A percentile compares a stretch with the other conserved stretches of the same genome.
phyloP scores from a whole-genome alignment of 1,284 basidiomycete genomes.

The Austropuccinia psidii region DNA sequence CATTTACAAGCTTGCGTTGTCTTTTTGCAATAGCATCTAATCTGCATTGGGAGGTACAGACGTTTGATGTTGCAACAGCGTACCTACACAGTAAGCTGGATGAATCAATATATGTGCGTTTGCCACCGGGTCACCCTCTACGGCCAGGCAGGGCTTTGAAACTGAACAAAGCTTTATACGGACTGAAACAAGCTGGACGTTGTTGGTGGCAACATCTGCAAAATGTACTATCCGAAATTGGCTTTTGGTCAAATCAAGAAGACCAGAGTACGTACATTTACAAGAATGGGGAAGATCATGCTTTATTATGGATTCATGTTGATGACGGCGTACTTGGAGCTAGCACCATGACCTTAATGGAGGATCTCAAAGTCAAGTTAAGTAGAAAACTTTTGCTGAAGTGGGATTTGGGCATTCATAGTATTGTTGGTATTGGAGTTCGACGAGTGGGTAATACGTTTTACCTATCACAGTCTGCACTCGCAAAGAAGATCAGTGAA shows the following conservation, averaged over 20 bases:
- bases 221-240: neutral
- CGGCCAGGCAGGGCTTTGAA: neutral
- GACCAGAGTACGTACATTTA: neutral
- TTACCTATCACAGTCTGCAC: neutral
- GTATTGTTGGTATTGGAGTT: neutral
- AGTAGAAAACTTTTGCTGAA: neutral
- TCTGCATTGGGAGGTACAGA: neutral
- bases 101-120: neutral
- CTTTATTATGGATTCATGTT: constrained; percentile 22
- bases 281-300: neutral
- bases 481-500: no score
- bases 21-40: neutral
- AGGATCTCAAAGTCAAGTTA: neutral
- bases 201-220: constrained; percentile 17
- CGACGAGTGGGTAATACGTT: neutral
- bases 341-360: neutral
- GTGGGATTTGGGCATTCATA: neutral
- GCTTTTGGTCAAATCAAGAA: neutral
- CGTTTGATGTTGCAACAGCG: neutral
- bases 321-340: neutral
- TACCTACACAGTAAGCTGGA: neutral
- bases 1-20: neutral
- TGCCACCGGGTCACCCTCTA: neutral
- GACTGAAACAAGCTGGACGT: neutral
- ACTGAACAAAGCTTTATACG: neutral